Evolutionary conservation across 2,329 filamentous ascomycete species (phyloP).

Genomic region (Grosmannia penicillata): DNA sequence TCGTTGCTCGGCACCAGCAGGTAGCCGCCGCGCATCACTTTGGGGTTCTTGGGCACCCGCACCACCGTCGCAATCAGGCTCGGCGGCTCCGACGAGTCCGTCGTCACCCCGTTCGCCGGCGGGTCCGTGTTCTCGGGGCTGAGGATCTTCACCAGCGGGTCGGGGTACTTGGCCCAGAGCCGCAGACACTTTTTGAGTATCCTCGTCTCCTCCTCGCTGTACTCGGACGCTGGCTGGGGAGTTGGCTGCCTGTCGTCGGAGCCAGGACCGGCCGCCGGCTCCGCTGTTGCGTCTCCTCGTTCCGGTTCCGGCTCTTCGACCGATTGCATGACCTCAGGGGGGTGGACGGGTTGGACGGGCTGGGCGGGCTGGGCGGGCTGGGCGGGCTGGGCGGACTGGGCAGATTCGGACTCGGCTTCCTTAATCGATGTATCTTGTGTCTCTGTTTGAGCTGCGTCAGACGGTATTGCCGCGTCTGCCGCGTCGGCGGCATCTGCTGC

Average conservation of each 20-base stretch:
- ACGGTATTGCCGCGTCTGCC: conserved; percentile 13
- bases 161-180: conserved; percentile 49
- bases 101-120: conserved; percentile 44
- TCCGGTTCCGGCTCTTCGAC: conserved; percentile 15
- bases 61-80: conserved; percentile 64
- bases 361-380: too few species aligned
- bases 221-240: conserved; percentile 21
- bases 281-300: conserved; percentile 12
- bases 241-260: too few species aligned
- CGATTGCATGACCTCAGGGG: too few species aligned
- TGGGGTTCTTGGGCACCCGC: conserved; percentile 64
- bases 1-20: conserved; percentile 73
- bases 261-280: too few species aligned
- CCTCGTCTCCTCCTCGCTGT: conserved; percentile 28
- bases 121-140: conserved; percentile 51
- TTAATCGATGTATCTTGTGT: too few species aligned
- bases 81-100: conserved; percentile 34
- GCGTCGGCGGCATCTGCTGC: neutral
- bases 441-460: too few species aligned
- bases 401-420: too few species aligned
- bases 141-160: conserved; percentile 40
- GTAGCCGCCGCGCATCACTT: conserved; percentile 73
- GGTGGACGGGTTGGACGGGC: too few species aligned
- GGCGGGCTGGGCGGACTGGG: too few species aligned
- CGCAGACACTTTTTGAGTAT: conserved; percentile 42